These are phyloP conservation scores for Hypoxylon sp. DNA, from an alignment of 2,329 filamentous ascomycete genomes.

Conservation along the genomic window DNA sequence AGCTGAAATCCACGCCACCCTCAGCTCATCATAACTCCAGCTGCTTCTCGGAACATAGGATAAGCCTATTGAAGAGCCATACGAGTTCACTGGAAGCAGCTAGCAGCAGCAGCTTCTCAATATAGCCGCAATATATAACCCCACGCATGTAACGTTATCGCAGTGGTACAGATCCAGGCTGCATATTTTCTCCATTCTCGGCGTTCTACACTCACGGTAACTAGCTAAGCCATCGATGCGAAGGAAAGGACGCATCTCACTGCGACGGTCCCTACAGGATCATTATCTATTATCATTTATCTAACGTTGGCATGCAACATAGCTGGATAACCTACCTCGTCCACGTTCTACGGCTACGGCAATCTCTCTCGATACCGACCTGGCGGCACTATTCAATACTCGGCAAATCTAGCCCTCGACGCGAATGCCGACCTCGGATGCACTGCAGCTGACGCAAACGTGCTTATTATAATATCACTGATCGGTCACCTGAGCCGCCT, in stretches of 20 bases:
- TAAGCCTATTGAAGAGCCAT: conserved; percentile 11
- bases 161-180: conserved; percentile 33
- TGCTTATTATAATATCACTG: conserved; percentile 7
- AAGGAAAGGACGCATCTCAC: conserved; percentile 18
- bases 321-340: conserved; percentile 14
- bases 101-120: conserved; percentile 23
- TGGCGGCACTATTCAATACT: conserved; percentile 39
- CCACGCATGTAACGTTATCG: conserved; percentile 43
- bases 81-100: conserved; percentile 12
- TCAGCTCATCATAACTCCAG: conserved; percentile 5
- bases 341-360: conserved; percentile 27
- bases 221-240: background rate
- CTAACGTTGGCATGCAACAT: conserved; percentile 33
- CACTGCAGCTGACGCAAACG: background rate
- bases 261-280: conserved; percentile 39
- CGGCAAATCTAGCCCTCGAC: conserved; percentile 29
- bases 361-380: conserved; percentile 38
- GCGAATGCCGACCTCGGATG: conserved; percentile 31
- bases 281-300: conserved; percentile 14
- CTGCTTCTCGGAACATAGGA: conserved; percentile 20
- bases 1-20: conserved; percentile 10
- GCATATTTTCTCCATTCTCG: conserved; percentile 27
- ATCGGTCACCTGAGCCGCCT: conserved; percentile 5
- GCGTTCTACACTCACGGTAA: conserved; percentile 6
- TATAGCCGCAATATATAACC: conserved; percentile 45